phyloP scores from a whole-genome alignment of 1,139 yeast species.

The Diutina sp. region DNA sequence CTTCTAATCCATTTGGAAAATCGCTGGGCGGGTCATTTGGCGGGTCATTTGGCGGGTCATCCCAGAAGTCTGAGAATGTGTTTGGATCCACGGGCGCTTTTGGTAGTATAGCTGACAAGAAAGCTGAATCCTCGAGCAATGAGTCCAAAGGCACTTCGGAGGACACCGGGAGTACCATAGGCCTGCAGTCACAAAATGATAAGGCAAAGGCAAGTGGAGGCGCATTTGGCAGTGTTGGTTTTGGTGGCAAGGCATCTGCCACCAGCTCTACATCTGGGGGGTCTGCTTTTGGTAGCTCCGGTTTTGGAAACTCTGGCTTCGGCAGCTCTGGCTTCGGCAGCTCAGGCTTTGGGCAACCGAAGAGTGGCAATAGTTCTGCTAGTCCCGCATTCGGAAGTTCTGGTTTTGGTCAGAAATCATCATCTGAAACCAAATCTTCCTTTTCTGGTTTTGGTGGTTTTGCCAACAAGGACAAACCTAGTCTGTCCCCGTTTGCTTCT shows the following conservation, averaged over 20 bases:
- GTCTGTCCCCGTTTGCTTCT: not conserved
- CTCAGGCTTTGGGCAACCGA: not conserved
- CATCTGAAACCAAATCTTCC: not conserved
- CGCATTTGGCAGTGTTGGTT: not conserved
- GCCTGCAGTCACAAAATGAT: not conserved
- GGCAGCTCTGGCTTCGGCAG: slow-evolving; percentile 5
- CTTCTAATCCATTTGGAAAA: not conserved
- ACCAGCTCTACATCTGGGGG: not conserved
- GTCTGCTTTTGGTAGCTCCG: slow-evolving; percentile 3
- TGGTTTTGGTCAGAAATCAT: slow-evolving; percentile 2
- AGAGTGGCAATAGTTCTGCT: slow-evolving; percentile 2
- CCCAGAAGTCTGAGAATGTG: not conserved
- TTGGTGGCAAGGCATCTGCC: not conserved
- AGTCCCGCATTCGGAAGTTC: slow-evolving; percentile 3
- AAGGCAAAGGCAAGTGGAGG: not conserved
- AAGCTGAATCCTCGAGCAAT: not conserved
- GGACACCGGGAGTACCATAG: not conserved
- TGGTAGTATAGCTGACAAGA: not conserved
- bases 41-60: not conserved
- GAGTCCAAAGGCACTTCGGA: not conserved
- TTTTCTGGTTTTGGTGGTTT: not conserved
- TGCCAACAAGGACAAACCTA: not conserved
- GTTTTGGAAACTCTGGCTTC: slow-evolving; percentile 2
- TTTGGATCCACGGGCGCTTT: not conserved
- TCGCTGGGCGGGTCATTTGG: too few species aligned